Conservation (phyloP, 495 filamentous ascomycete species). For the Daldinia grandis region DNA sequence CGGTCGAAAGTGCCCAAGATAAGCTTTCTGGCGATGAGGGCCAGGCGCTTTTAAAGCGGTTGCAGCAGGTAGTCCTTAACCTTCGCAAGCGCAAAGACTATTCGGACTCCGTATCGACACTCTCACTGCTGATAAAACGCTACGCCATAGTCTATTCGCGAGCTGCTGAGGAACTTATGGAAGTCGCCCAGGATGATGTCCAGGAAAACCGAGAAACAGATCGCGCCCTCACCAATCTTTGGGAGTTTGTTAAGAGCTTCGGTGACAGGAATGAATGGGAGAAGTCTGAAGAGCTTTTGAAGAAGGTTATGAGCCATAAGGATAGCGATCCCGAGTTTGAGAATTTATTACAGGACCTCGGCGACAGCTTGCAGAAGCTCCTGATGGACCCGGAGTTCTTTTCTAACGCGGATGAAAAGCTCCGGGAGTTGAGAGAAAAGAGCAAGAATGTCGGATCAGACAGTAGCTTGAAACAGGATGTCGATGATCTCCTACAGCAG, state of each 20-base stretch:
- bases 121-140: slow-evolving; percentile 76
- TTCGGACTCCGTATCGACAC: slow-evolving; percentile 80
- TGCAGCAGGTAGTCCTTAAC: slow-evolving; percentile 79
- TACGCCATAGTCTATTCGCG: slow-evolving; percentile 81
- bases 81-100: slow-evolving; percentile 82
- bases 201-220: slow-evolving; percentile 77
- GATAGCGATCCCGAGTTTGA: slow-evolving; percentile 87
- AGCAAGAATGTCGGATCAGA: slow-evolving; percentile 69
- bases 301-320: slow-evolving; percentile 75
- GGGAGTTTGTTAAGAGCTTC: slow-evolving; percentile 78
- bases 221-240: slow-evolving; percentile 77
- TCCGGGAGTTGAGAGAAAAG: slow-evolving; percentile 74
- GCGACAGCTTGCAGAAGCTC: slow-evolving; percentile 77
- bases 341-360: slow-evolving; percentile 72
- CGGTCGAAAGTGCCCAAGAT: slow-evolving; percentile 70
- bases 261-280: slow-evolving; percentile 81
- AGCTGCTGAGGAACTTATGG: slow-evolving; percentile 69
- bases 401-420: slow-evolving; percentile 71
- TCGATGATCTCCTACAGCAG: slow-evolving; percentile 77
- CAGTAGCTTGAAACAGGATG: slow-evolving; percentile 72
- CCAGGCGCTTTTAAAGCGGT: slow-evolving; percentile 73
- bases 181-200: slow-evolving; percentile 71
- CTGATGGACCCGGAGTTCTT: slow-evolving; percentile 88
- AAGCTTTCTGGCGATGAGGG: slow-evolving; percentile 75
- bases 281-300: slow-evolving; percentile 69